phyloP scores from a whole-genome alignment of 305 asterid species.

The Nicotiana rustica region DNA sequence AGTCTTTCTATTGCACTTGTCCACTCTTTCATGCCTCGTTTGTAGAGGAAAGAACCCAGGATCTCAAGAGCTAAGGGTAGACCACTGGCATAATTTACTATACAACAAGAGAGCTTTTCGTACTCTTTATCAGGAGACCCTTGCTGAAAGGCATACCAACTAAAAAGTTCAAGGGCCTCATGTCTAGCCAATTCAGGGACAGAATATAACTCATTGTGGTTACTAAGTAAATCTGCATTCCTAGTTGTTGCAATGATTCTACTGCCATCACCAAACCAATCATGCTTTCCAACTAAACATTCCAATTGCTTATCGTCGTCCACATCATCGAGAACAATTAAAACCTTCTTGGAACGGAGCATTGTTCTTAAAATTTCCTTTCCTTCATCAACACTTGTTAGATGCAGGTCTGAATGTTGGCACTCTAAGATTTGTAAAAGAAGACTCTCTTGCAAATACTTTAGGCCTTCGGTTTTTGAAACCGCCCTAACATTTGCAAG shows the following conservation, averaged over 20 bases:
- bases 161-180: slow-evolving; percentile 34
- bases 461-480: background rate
- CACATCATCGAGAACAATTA: slow-evolving; percentile 34
- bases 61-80: slow-evolving; percentile 30
- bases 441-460: background rate
- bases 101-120: background rate
- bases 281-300: slow-evolving; percentile 5
- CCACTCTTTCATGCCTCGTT: background rate
- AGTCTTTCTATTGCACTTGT: slow-evolving; percentile 23
- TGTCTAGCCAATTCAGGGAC: background rate
- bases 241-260: slow-evolving; percentile 31
- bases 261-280: slow-evolving; percentile 35
- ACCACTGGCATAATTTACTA: background rate
- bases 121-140: background rate
- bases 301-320: background rate
- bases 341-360: background rate
- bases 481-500: slow-evolving; percentile 13
- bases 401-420: background rate
- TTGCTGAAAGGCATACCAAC: slow-evolving; percentile 31
- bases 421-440: background rate
- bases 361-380: background rate
- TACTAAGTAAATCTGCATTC: slow-evolving; percentile 3
- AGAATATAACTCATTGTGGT: background rate
- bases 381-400: slow-evolving; percentile 1
- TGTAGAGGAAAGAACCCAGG: slow-evolving; percentile 27